Evolutionary conservation across 441 rosid genomes (phyloP).

Genomic region (Adansonia madagascariensis): DNA sequence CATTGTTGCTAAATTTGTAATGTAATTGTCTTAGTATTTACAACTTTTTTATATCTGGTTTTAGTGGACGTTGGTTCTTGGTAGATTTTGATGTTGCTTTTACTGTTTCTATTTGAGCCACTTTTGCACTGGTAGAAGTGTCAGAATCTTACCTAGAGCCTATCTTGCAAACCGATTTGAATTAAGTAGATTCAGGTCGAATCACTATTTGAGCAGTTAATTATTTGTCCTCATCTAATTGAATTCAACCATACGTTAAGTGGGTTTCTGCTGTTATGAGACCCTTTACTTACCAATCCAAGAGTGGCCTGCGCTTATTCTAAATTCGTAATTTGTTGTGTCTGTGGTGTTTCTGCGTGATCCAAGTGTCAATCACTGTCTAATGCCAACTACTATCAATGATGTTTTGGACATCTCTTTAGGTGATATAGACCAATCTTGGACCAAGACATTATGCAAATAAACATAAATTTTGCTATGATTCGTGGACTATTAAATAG

Average conservation of each 20-base stretch:
- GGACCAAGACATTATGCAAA: conserved; percentile 3
- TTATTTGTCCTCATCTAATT: neutral
- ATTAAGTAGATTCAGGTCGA: neutral
- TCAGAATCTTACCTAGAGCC: conserved; percentile 8
- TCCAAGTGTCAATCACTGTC: conserved; percentile 9
- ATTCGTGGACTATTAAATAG: conserved; percentile 2
- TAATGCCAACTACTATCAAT: neutral
- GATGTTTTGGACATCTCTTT: neutral
- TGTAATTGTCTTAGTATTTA: neutral
- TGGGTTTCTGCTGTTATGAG: conserved; percentile 21
- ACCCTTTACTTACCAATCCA: conserved; percentile 9
- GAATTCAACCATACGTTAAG: neutral
- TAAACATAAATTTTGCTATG: neutral
- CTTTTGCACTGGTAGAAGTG: conserved; percentile 3
- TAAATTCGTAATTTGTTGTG: neutral
- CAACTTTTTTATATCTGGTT: neutral
- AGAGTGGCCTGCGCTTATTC: conserved; percentile 8
- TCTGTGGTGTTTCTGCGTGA: neutral
- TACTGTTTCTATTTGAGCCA: neutral
- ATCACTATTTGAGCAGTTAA: conserved; percentile 1
- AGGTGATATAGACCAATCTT: neutral
- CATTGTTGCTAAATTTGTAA: neutral
- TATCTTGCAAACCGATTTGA: neutral
- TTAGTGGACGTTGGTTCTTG: neutral
- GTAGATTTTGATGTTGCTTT: conserved; percentile 16